phyloP scores from a whole-genome alignment of 2,329 filamentous ascomycete genomes.

The Scedosporium dehoogii region DNA sequence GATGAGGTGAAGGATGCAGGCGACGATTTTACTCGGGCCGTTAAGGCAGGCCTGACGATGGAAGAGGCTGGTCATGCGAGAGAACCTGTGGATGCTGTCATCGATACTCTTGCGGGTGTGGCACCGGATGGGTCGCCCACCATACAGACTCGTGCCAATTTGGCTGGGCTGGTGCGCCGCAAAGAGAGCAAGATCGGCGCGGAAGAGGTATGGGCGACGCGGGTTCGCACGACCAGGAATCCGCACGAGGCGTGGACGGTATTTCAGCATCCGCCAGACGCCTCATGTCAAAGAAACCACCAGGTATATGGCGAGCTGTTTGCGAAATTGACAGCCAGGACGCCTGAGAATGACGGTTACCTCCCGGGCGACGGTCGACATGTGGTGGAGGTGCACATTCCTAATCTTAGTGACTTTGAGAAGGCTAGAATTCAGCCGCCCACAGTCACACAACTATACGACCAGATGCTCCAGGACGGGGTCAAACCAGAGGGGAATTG shows the following conservation, averaged over 20 bases:
- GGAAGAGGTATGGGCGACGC: conserved; percentile 38
- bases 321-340: conserved; percentile 37
- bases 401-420: conserved; percentile 55
- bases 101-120: conserved; percentile 44
- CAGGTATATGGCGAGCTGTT: conserved; percentile 52
- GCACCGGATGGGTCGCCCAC: conserved; percentile 41
- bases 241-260: conserved; percentile 50
- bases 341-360: conserved; percentile 14
- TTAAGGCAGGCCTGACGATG: conserved; percentile 42
- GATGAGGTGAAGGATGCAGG: conserved; percentile 43
- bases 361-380: conserved; percentile 15
- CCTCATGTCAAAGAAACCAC: conserved; percentile 22
- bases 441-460: conserved; percentile 45
- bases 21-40: conserved; percentile 43
- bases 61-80: conserved; percentile 46
- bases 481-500: conserved; percentile 38
- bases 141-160: conserved; percentile 34
- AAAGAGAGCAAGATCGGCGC: background rate
- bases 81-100: conserved; percentile 32
- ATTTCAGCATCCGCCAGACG: conserved; percentile 29
- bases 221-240: conserved; percentile 49
- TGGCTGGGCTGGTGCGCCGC: conserved; percentile 13
- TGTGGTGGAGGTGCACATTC: conserved; percentile 11
- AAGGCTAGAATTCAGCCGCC: conserved; percentile 53
- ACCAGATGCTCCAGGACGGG: conserved; percentile 41